Evolutionary conservation across 495 filamentous ascomycete species (phyloP).

Genomic region (Hypomontagnella submonticulosa): DNA sequence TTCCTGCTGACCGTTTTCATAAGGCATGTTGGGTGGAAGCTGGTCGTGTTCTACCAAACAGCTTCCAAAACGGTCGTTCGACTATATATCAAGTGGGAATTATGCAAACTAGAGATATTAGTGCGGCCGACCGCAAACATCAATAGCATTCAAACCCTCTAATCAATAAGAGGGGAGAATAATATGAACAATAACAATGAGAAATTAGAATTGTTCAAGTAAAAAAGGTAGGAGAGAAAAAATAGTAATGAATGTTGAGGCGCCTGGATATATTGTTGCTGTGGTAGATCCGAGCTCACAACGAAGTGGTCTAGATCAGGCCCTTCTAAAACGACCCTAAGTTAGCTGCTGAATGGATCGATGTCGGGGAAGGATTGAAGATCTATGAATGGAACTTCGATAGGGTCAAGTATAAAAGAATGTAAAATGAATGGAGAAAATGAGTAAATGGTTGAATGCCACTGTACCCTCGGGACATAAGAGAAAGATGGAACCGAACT

Average conservation of each 20-base stretch:
- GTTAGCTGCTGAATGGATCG: constrained; percentile 24
- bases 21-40: constrained; percentile 32
- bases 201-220: not conserved
- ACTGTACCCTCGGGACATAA: constrained; percentile 21
- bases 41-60: not conserved
- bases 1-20: constrained; percentile 19
- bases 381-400: constrained; percentile 24
- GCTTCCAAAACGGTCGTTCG: not conserved
- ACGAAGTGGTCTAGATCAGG: constrained; percentile 42
- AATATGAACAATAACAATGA: not conserved
- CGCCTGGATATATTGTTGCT: constrained; percentile 8
- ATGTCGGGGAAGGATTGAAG: constrained; percentile 32
- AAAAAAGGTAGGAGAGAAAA: not conserved
- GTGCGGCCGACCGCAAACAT: constrained; percentile 3
- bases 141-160: not conserved
- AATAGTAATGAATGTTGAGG: constrained; percentile 27
- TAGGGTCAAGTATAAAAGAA: constrained; percentile 10
- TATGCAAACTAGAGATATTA: not conserved
- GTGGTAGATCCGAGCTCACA: constrained; percentile 31
- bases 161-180: not conserved
- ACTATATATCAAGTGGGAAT: constrained; percentile 3
- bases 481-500: constrained; percentile 11
- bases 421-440: constrained; percentile 22
- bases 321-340: constrained; percentile 13
- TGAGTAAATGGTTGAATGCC: constrained; percentile 16